Conservation (phyloP, 2,329 filamentous ascomycete species). For the Elsinoe perseae region DNA sequence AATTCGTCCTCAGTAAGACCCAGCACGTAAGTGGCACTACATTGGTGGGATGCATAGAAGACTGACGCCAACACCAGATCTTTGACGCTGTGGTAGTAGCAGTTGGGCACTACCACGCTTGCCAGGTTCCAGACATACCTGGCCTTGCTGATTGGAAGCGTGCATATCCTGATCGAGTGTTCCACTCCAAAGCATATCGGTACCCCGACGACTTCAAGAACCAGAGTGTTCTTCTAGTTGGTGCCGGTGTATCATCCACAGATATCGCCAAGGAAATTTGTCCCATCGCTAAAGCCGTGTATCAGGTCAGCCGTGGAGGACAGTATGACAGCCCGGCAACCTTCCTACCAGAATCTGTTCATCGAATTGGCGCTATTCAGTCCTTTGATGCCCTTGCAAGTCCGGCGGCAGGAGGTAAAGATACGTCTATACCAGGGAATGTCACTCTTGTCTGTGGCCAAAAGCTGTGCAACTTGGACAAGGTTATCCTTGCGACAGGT, state of each 20-base stretch:
- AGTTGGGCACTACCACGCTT: slow-evolving; percentile 48
- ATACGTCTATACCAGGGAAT: slow-evolving; percentile 40
- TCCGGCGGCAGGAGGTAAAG: slow-evolving; percentile 19
- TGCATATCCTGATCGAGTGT: slow-evolving; percentile 38
- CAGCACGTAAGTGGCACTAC: neutral
- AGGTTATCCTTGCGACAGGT: slow-evolving; percentile 58
- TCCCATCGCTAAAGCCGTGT: slow-evolving; percentile 38
- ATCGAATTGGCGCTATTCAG: slow-evolving; percentile 46
- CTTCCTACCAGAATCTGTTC: slow-evolving; percentile 47
- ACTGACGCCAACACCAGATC: slow-evolving; percentile 22
- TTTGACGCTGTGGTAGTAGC: slow-evolving; percentile 49
- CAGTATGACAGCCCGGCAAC: slow-evolving; percentile 50
- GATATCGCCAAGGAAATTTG: slow-evolving; percentile 50
- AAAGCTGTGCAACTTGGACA: slow-evolving; percentile 49
- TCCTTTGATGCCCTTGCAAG: slow-evolving; percentile 34
- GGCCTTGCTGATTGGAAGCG: slow-evolving; percentile 42
- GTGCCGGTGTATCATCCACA: slow-evolving; percentile 48
- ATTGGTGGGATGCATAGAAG: slow-evolving; percentile 27
- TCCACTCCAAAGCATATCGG: slow-evolving; percentile 48
- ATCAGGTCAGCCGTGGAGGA: slow-evolving; percentile 53
- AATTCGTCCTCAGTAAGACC: neutral
- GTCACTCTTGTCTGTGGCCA: slow-evolving; percentile 48
- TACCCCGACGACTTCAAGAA: slow-evolving; percentile 42
- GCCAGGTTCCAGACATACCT: slow-evolving; percentile 42
- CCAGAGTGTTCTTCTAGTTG: slow-evolving; percentile 51